Evolutionary conservation across 1,284 basidiomycete species (phyloP).

Genomic region (Microstroma glucosiphilum): DNA sequence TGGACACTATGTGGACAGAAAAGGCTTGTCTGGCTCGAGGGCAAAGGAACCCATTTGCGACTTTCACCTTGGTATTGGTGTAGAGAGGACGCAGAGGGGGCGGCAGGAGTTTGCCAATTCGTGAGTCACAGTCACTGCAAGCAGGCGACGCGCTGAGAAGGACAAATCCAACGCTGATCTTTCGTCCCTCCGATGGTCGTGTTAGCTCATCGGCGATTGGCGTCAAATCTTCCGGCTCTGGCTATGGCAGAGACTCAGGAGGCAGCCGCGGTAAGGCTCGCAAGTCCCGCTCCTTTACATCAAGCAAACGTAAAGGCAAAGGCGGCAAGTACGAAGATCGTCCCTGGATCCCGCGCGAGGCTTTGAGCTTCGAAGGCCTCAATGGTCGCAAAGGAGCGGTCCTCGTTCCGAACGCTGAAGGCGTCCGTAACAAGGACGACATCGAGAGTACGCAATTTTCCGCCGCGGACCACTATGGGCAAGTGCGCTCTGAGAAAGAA

Average conservation of each 20-base stretch:
- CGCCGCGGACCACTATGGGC: conserved; percentile 19
- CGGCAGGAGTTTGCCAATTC: conserved; percentile 65
- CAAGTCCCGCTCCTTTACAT: not conserved
- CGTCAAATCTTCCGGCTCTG: not conserved
- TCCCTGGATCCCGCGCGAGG: not conserved
- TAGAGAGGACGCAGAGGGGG: conserved; percentile 65
- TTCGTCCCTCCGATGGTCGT: not conserved
- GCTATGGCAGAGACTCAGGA: not conserved
- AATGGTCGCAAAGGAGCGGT: not conserved
- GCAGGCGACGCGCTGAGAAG: too few relatives aligned
- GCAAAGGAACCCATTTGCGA: conserved; percentile 61
- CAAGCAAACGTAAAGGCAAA: not conserved
- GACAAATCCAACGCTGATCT: too few relatives aligned
- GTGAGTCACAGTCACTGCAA: too few relatives aligned
- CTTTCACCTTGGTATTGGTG: conserved; percentile 73
- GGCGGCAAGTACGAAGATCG: not conserved
- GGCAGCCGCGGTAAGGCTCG: not conserved
- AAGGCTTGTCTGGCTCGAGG: conserved; percentile 18
- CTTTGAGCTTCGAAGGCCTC: not conserved
- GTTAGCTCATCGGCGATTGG: not conserved
- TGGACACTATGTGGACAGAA: conserved; percentile 56
- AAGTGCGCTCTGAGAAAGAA: conserved; percentile 21
- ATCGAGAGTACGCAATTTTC: conserved; percentile 24
- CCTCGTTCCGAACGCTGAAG: not conserved
- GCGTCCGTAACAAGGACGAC: conserved; percentile 6